A percentile compares a stretch with the other conserved stretches of the same genome.
Conservation (phyloP, 2,329 filamentous ascomycete genomes). For the Exophiala calicioides region DNA sequence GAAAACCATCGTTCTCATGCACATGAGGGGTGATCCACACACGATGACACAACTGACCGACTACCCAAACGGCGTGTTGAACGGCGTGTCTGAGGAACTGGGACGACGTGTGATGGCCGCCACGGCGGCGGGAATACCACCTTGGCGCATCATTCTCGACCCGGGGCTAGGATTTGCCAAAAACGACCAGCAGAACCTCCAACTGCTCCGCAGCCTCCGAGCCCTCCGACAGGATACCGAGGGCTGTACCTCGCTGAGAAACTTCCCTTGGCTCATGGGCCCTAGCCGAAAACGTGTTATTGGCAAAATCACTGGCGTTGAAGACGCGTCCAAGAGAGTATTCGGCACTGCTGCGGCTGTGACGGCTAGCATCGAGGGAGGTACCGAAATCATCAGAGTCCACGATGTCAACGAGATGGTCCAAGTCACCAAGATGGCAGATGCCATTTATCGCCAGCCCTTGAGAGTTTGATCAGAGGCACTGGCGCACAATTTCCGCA, state of each 20-base stretch:
- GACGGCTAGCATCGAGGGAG: conserved; percentile 78
- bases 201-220: conserved; percentile 68
- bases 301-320: conserved; percentile 75
- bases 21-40: conserved; percentile 84
- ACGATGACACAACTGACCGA: conserved; percentile 73
- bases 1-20: conserved; percentile 82
- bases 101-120: conserved; percentile 70
- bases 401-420: conserved; percentile 89
- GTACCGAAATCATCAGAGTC: conserved; percentile 87
- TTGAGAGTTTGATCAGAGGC: conserved; percentile 1
- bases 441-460: conserved; percentile 75
- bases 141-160: conserved; percentile 94
- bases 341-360: conserved; percentile 91
- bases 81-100: conserved; percentile 68
- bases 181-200: conserved; percentile 74
- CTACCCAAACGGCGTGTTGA: conserved; percentile 69
- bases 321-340: conserved; percentile 66
- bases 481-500: too few relatives aligned
- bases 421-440: conserved; percentile 80
- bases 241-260: conserved; percentile 61
- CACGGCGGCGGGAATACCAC: conserved; percentile 76
- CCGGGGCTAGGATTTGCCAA: conserved; percentile 96
- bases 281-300: conserved; percentile 89
- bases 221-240: conserved; percentile 66
- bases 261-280: conserved; percentile 85